These are phyloP conservation scores for Hymenoscyphus salicellus DNA, from an alignment of 2,329 filamentous ascomycete species.

Conservation along the genomic window DNA sequence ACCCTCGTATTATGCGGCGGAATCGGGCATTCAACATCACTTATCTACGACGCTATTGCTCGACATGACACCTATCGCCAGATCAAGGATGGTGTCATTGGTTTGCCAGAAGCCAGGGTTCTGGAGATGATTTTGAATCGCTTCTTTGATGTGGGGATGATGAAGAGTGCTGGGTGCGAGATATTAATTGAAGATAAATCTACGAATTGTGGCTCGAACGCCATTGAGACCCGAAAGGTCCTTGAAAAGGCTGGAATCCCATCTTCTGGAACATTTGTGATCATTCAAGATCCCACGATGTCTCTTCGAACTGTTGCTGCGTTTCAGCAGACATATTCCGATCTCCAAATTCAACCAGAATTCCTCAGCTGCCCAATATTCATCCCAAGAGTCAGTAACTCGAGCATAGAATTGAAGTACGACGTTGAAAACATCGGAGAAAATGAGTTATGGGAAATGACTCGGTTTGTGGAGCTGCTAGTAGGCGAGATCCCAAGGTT, in stretches of 20 bases:
- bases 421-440: conserved; percentile 12
- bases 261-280: conserved; percentile 31
- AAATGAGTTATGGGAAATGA: conserved; percentile 38
- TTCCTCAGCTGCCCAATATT: conserved; percentile 38
- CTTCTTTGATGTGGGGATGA: conserved; percentile 31
- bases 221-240: conserved; percentile 37
- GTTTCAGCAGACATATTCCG: conserved; percentile 40
- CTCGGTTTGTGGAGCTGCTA: conserved; percentile 42
- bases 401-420: conserved; percentile 11
- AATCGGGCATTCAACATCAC: conserved; percentile 44
- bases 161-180: conserved; percentile 31
- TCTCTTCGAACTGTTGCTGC: conserved; percentile 41
- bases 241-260: conserved; percentile 35
- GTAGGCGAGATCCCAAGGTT: conserved; percentile 45
- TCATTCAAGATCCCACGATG: conserved; percentile 49
- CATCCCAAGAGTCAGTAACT: conserved; percentile 26
- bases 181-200: conserved; percentile 44
- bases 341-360: conserved; percentile 19
- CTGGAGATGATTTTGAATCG: conserved; percentile 38
- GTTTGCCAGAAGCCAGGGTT: conserved; percentile 41
- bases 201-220: conserved; percentile 47
- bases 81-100: conserved; percentile 33
- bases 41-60: conserved; percentile 42
- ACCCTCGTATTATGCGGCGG: conserved; percentile 44
- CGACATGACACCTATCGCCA: conserved; percentile 32